Conservation (phyloP, 768 basidiomycete species). For the Pisolithus microcarpus region DNA sequence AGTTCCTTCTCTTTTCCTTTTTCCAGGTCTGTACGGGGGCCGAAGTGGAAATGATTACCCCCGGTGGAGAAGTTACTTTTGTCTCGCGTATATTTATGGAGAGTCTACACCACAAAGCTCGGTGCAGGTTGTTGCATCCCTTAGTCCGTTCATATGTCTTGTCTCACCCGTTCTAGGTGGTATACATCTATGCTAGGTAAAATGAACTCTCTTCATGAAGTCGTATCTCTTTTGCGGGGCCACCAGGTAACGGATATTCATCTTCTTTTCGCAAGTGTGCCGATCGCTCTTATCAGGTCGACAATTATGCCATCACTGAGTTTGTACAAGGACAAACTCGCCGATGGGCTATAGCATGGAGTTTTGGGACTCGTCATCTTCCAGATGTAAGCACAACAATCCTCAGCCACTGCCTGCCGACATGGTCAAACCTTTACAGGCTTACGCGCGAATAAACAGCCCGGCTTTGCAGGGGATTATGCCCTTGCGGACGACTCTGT, state of each 20-base stretch:
- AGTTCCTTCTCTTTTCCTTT: background rate
- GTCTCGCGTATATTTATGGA: conserved; percentile 73
- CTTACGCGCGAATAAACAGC: conserved; percentile 30
- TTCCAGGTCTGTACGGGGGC: conserved; percentile 79
- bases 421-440: conserved; percentile 23
- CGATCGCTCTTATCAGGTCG: conserved; percentile 42
- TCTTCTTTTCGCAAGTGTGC: background rate
- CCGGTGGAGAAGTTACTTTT: conserved; percentile 80
- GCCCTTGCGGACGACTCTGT: conserved; percentile 52
- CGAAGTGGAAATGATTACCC: conserved; percentile 80
- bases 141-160: background rate
- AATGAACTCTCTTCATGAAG: conserved; percentile 56
- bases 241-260: conserved; percentile 31
- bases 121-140: conserved; percentile 47
- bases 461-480: conserved; percentile 44
- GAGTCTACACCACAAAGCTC: conserved; percentile 42
- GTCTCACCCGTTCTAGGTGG: conserved; percentile 49
- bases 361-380: conserved; percentile 52
- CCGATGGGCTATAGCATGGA: conserved; percentile 94
- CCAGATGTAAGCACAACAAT: conserved; percentile 59
- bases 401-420: conserved; percentile 19
- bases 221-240: conserved; percentile 50
- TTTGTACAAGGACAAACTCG: conserved; percentile 83
- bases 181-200: conserved; percentile 93
- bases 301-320: conserved; percentile 81